A percentile compares a stretch with the other conserved stretches of the same genome.
phyloP scores from a whole-genome alignment of 345 rosid genomes.

The Murraya koenigii region DNA sequence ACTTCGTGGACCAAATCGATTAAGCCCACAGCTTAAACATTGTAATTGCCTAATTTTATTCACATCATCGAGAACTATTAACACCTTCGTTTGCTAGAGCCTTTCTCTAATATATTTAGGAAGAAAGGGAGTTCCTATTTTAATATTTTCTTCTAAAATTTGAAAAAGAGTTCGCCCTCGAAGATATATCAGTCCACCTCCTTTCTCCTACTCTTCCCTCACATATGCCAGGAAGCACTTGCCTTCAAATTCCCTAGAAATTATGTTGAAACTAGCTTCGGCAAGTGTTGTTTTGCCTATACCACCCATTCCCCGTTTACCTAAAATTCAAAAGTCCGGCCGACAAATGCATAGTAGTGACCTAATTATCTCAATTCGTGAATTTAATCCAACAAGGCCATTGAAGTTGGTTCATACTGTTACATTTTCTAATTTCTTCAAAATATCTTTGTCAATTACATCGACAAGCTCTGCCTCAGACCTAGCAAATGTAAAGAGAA shows the following conservation, averaged over 20 bases:
- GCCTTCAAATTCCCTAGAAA: neutral
- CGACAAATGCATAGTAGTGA: neutral
- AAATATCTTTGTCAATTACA: no score
- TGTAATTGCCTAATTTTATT: slow-evolving; percentile 24
- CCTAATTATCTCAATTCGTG: neutral
- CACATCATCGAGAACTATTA: slow-evolving; percentile 32
- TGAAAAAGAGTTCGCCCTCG: neutral
- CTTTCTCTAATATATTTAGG: neutral
- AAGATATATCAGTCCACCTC: neutral
- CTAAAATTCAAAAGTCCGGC: neutral
- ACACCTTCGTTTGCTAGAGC: slow-evolving; percentile 17
- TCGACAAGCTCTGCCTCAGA: neutral
- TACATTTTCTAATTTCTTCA: neutral
- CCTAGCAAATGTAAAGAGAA: neutral
- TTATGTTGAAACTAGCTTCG: neutral
- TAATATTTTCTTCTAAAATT: neutral
- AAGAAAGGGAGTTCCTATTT: neutral
- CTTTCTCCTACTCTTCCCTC: neutral
- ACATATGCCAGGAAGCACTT: neutral
- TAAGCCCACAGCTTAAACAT: neutral
- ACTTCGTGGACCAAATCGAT: slow-evolving; percentile 10
- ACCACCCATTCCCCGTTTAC: neutral
- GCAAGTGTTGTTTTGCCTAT: neutral
- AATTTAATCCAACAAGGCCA: neutral
- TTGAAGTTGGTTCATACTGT: neutral